Percentiles rank a stretch among this genome's conserved stretches.
Conservation (phyloP, 345 rosid genomes). For the Abelmoschus esculentus region DNA sequence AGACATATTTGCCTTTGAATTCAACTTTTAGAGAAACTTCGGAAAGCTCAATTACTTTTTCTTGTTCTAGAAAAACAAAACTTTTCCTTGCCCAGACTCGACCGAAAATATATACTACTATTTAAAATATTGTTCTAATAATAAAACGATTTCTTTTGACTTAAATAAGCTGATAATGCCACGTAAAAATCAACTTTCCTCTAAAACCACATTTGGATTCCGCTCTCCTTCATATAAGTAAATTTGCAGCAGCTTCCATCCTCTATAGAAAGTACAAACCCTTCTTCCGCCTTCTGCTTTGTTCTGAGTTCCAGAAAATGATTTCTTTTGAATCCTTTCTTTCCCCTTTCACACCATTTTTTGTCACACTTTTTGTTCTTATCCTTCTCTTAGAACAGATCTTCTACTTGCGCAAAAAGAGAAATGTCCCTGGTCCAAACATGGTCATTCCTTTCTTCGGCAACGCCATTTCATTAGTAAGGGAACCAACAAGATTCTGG, state of each 20-base stretch:
- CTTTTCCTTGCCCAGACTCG: too few species aligned
- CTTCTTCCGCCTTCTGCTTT: neutral
- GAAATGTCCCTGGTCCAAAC: slow-evolving; percentile 50
- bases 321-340: neutral
- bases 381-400: slow-evolving; percentile 47
- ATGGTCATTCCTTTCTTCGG: slow-evolving; percentile 68
- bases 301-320: neutral
- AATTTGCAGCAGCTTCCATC: neutral
- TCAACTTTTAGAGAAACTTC: too few species aligned
- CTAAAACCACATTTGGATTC: slow-evolving; percentile 3
- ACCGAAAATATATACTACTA: too few species aligned
- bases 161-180: neutral
- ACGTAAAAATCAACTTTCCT: neutral
- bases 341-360: slow-evolving; percentile 19
- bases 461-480: slow-evolving; percentile 42
- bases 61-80: too few species aligned
- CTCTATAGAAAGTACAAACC: neutral
- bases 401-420: slow-evolving; percentile 49
- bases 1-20: too few species aligned
- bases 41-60: too few species aligned
- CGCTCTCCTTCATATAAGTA: too few species aligned
- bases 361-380: slow-evolving; percentile 28
- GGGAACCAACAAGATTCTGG: slow-evolving; percentile 73
- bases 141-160: neutral
- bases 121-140: too few species aligned